Conservation (phyloP, 2,329 filamentous ascomycete genomes). For the Colletotrichum agaves region DNA sequence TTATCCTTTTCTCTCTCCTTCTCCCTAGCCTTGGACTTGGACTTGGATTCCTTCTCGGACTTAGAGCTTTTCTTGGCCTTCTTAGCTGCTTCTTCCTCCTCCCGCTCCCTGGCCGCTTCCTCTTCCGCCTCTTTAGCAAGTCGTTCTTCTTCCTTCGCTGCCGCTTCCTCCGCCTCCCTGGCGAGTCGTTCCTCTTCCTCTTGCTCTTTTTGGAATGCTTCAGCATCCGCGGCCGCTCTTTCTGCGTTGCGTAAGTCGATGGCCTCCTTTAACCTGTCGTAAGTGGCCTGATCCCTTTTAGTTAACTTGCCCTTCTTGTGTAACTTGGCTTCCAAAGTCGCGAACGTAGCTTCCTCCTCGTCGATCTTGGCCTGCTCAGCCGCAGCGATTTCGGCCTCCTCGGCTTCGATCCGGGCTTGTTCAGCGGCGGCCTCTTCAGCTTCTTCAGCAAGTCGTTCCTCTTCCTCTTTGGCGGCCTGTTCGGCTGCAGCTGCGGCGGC, state of each 20-base stretch:
- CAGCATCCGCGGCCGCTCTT: slow-evolving; percentile 47
- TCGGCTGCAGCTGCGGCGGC: slow-evolving; percentile 42
- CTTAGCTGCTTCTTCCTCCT: slow-evolving; percentile 49
- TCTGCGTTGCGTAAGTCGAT: slow-evolving; percentile 48
- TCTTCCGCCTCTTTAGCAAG: slow-evolving; percentile 45
- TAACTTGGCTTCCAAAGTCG: slow-evolving; percentile 58
- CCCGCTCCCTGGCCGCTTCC: slow-evolving; percentile 41
- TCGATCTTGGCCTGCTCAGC: slow-evolving; percentile 45
- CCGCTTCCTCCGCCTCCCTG: slow-evolving; percentile 52
- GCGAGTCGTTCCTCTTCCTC: slow-evolving; percentile 49
- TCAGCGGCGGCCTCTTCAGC: slow-evolving; percentile 46
- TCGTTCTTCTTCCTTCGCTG: slow-evolving; percentile 42
- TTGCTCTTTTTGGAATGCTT: slow-evolving; percentile 47
- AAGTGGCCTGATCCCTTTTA: slow-evolving; percentile 59
- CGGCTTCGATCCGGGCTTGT: slow-evolving; percentile 37
- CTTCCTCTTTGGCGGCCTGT: slow-evolving; percentile 42
- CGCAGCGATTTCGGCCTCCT: slow-evolving; percentile 45
- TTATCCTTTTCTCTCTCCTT: slow-evolving; percentile 48
- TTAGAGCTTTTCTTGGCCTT: slow-evolving; percentile 56
- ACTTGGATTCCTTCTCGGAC: slow-evolving; percentile 47
- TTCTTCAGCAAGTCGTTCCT: slow-evolving; percentile 45
- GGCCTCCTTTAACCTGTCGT: slow-evolving; percentile 50
- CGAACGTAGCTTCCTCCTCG: slow-evolving; percentile 52
- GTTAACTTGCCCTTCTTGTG: slow-evolving; percentile 57
- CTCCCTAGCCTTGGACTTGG: slow-evolving; percentile 47